phyloP scores from a whole-genome alignment of 768 basidiomycete genomes.

The Megacollybia marginata region DNA sequence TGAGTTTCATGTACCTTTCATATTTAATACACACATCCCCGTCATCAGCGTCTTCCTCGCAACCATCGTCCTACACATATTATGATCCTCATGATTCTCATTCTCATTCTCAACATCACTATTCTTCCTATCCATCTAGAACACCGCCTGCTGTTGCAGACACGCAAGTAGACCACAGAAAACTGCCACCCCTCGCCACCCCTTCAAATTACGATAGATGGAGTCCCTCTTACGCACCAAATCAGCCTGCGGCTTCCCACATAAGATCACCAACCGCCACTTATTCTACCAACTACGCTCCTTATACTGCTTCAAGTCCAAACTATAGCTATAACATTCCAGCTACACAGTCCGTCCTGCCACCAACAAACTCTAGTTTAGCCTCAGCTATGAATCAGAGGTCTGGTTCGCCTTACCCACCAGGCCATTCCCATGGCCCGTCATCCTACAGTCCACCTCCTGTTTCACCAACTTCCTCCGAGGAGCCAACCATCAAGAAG shows the following conservation, averaged over 20 bases:
- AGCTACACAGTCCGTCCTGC: not conserved
- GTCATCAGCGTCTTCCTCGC: conserved; percentile 10
- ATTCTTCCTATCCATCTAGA: conserved; percentile 21
- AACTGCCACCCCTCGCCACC: conserved; percentile 31
- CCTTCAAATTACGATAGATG: conserved; percentile 10
- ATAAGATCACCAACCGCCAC: conserved; percentile 62
- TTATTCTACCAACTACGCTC: conserved; percentile 48
- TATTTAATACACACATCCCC: not conserved
- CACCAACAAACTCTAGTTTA: not conserved
- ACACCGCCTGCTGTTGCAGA: conserved; percentile 25
- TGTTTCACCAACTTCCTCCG: conserved; percentile 37
- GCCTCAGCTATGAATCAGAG: conserved; percentile 24
- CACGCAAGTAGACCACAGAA: conserved; percentile 30
- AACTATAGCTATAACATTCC: conserved; percentile 6
- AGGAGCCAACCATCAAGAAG: conserved; percentile 77
- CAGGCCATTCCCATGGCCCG: conserved; percentile 27
- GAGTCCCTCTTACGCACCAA: conserved; percentile 25
- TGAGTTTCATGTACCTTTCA: conserved; percentile 17
- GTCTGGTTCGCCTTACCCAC: conserved; percentile 36
- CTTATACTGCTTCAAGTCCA: conserved; percentile 26
- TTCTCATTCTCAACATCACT: conserved; percentile 16
- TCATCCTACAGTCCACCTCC: conserved; percentile 51
- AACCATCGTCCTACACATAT: conserved; percentile 25
- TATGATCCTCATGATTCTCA: conserved; percentile 8
- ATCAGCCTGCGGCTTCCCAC: conserved; percentile 28